Evolutionary conservation across 208 protist genomes (phyloP), one percentile per base, ranked within the genome.

Genomic region (Porcisia hertigi): DNA sequence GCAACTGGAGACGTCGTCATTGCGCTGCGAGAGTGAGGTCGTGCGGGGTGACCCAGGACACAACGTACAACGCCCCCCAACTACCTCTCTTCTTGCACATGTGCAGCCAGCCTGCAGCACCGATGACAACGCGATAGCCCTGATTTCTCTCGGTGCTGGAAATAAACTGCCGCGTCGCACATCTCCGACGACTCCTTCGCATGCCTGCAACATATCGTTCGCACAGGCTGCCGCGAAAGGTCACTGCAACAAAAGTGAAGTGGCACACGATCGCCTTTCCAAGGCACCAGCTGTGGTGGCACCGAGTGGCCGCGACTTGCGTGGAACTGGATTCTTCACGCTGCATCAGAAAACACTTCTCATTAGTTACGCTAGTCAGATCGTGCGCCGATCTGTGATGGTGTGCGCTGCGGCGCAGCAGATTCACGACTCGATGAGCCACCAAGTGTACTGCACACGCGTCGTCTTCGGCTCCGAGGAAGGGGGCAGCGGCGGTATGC

Each of bases 301-400:
- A 30, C n/a, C 66, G 30, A 54, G 16, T 49, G 54, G 47, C n/a
- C 5, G 58, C 41, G 58, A 25, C 18, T 34, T 25, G 18, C 18
- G 62, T 43, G 41, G 49, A n/a, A 30, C 34, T 18, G 43, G 69
- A n/a, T 67, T 82, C 34, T 78, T 82, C 53, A 78, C 78, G 6
- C 30, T 71, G n/a, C 78, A 82, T 41, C 78, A 82, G 69, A 65
- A 23, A 1, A 75, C 69, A 54, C 67, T 82, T 54, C 78, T 82
- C 8, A 25, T 77, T 20, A 78, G 67, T 67, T 82, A 75, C 39
- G 62, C 73, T 4, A 73, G 69, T 2, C 67, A 78, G 78, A 73
- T 82, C 3, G 30, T 82, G 14, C 16, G 30, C 58, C 78, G 73
- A 49, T 67, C 66, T 8, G 12, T 20, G 12, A 60, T 58, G 16